phyloP scores from a whole-genome alignment of 805 yeast species.

The Kluyveromyces nonfermentans region DNA sequence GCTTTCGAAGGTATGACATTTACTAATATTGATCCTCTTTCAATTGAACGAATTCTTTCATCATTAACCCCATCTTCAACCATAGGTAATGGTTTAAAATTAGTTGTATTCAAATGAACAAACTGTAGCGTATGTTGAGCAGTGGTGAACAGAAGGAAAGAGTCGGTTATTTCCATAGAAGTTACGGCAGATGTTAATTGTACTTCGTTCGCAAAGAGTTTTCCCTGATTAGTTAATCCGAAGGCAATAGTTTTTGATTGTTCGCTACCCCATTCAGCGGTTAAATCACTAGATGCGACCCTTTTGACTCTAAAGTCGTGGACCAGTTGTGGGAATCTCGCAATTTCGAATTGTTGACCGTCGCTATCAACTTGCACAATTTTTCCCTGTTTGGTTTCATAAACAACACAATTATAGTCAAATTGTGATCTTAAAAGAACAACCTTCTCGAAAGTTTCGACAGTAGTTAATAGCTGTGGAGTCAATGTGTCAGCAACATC shows the following conservation, averaged over 20 bases:
- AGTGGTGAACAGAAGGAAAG: conserved; percentile 72
- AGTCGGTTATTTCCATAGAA: conserved; percentile 63
- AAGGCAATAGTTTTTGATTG: conserved; percentile 37
- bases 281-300: conserved; percentile 16
- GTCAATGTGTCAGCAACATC: conserved; percentile 36
- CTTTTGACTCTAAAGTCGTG: conserved; percentile 44
- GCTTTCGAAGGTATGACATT: conserved; percentile 74
- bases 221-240: conserved; percentile 72
- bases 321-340: conserved; percentile 63
- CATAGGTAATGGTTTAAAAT: conserved; percentile 32
- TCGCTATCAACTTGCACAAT: conserved; percentile 36
- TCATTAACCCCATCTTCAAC: conserved; percentile 39
- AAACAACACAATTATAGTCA: conserved; percentile 42
- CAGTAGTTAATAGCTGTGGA: conserved; percentile 34
- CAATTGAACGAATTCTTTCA: conserved; percentile 82
- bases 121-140: conserved; percentile 79
- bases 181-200: conserved; percentile 69
- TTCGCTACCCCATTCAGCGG: conserved; percentile 22
- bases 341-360: conserved; percentile 28
- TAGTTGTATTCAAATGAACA: conserved; percentile 49
- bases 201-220: conserved; percentile 52
- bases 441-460: conserved; percentile 41
- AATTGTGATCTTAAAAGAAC: conserved; percentile 48
- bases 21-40: conserved; percentile 83
- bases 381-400: conserved; percentile 56